Percentiles rank a stretch among this genome's conserved stretches.
Evolutionary conservation across 495 filamentous ascomycete genomes (phyloP).

Genomic region (Physcia stellaris): DNA sequence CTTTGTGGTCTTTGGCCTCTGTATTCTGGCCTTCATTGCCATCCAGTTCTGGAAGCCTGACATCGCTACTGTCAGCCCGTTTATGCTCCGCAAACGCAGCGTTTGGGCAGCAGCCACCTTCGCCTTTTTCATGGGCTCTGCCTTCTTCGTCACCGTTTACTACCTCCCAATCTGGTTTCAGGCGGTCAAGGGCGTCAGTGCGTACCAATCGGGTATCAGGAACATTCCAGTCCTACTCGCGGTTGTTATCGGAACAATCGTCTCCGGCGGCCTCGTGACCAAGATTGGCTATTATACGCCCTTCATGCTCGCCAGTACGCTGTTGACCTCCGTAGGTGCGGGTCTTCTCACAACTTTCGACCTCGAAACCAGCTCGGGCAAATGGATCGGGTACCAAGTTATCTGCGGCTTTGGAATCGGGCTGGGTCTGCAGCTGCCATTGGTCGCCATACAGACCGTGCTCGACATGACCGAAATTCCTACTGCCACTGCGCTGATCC

Average conservation of each 20-base stretch:
- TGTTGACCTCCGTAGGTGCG: slow-evolving; percentile 7
- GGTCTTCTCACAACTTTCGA: too few species aligned
- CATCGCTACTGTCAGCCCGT: slow-evolving; percentile 39
- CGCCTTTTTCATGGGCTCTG: slow-evolving; percentile 15
- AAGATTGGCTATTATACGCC: slow-evolving; percentile 17
- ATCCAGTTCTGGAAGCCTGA: slow-evolving; percentile 32
- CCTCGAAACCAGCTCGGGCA: too few species aligned
- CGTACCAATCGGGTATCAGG: slow-evolving; percentile 24
- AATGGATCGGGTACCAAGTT: too few species aligned
- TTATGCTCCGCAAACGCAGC: slow-evolving; percentile 41
- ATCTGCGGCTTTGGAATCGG: too few species aligned
- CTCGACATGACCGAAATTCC: slow-evolving; percentile 38
- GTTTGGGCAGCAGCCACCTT: slow-evolving; percentile 32
- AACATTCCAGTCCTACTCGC: slow-evolving; percentile 31
- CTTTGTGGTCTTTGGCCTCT: slow-evolving; percentile 31
- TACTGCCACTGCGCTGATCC: slow-evolving; percentile 39
- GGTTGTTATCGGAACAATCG: slow-evolving; percentile 27
- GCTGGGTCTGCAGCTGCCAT: too few species aligned
- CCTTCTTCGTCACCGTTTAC: slow-evolving; percentile 34
- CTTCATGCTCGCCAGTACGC: slow-evolving; percentile 2
- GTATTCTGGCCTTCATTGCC: slow-evolving; percentile 28
- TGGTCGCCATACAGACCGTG: slow-evolving; percentile 16
- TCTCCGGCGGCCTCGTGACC: slow-evolving; percentile 13
- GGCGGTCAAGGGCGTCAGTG: slow-evolving; percentile 29
- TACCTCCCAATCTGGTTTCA: slow-evolving; percentile 70